Conservation (phyloP, 306 rosid genomes). For the Vigna hirtella region DNA sequence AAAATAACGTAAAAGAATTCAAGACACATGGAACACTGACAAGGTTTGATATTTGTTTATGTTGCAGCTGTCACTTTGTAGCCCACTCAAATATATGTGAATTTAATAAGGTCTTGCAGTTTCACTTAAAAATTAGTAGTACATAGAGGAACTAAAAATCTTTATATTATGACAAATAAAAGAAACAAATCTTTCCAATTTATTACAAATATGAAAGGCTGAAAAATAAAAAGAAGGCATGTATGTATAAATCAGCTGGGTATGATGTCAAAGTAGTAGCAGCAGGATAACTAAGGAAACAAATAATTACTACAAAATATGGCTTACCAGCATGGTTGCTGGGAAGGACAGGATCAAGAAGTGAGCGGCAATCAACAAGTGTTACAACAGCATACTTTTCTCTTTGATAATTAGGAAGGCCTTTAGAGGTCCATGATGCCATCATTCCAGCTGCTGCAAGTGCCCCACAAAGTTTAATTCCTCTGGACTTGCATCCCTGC, state of each 20-base stretch:
- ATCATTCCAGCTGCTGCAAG: conserved; percentile 86
- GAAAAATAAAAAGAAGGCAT: too few relatives aligned
- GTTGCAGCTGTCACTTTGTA: neutral
- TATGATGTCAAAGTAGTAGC: neutral
- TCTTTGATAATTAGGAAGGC: conserved; percentile 56
- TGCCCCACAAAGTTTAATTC: conserved; percentile 75
- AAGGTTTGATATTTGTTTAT: conserved; percentile 1
- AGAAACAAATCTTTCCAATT: neutral
- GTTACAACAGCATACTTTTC: conserved; percentile 91
- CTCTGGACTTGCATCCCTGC: conserved; percentile 87
- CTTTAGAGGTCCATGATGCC: conserved; percentile 66
- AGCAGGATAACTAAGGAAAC: conserved; percentile 9
- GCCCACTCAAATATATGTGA: neutral
- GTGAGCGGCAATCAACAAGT: conserved; percentile 81
- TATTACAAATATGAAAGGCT: too few relatives aligned
- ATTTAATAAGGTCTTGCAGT: neutral
- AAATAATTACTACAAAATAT: conserved; percentile 6
- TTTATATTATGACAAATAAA: neutral
- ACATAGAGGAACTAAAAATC: neutral
- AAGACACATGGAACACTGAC: neutral
- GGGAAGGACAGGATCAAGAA: conserved; percentile 75
- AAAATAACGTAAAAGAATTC: neutral
- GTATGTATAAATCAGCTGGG: neutral
- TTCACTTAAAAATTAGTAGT: neutral
- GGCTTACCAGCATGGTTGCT: conserved; percentile 69